A percentile compares a stretch with the other conserved stretches of the same genome.
These are phyloP conservation scores for Allium fistulosum DNA, from an alignment of 106 monocot genomes.

Conservation along the genomic window DNA sequence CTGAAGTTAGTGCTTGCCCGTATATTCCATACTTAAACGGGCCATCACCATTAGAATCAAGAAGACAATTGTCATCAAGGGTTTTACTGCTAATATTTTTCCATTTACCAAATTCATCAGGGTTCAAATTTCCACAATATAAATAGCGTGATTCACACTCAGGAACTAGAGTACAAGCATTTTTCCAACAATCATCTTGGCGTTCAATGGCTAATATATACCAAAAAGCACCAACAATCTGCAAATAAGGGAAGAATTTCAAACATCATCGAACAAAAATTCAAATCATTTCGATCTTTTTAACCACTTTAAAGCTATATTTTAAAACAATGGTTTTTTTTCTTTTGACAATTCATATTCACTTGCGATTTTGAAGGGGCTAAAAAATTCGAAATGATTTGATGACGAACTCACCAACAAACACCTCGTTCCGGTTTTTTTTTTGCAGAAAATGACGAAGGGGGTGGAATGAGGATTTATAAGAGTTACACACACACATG, in stretches of 20 bases:
- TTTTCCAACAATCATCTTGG: slow-evolving; percentile 77
- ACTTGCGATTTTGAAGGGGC: too few species aligned
- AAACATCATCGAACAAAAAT: too few species aligned
- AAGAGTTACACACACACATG: too few species aligned
- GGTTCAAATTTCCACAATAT: slow-evolving; percentile 41
- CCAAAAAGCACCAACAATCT: slow-evolving; percentile 93
- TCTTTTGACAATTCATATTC: too few species aligned
- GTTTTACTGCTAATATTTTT: slow-evolving; percentile 13
- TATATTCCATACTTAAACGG: slow-evolving; percentile 72
- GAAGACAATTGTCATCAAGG: slow-evolving; percentile 17
- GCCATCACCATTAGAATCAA: slow-evolving; percentile 14
- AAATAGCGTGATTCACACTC: slow-evolving; percentile 32
- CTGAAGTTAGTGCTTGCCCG: slow-evolving; percentile 50
- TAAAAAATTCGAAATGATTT: too few species aligned
- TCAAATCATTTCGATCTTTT: too few species aligned
- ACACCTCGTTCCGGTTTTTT: too few species aligned
- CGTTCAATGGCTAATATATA: slow-evolving; percentile 75
- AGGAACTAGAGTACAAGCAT: slow-evolving; percentile 19
- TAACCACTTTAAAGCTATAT: too few species aligned
- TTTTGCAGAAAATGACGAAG: too few species aligned
- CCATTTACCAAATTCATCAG: slow-evolving; percentile 28
- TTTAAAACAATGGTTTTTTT: too few species aligned
- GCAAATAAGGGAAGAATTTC: slow-evolving; percentile 4
- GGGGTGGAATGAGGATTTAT: too few species aligned
- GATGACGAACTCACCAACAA: too few species aligned